These are phyloP conservation scores for Cokeromyces recurvatus DNA, from an alignment of 371 early-diverging fungal genomes.

Conservation along the genomic window DNA sequence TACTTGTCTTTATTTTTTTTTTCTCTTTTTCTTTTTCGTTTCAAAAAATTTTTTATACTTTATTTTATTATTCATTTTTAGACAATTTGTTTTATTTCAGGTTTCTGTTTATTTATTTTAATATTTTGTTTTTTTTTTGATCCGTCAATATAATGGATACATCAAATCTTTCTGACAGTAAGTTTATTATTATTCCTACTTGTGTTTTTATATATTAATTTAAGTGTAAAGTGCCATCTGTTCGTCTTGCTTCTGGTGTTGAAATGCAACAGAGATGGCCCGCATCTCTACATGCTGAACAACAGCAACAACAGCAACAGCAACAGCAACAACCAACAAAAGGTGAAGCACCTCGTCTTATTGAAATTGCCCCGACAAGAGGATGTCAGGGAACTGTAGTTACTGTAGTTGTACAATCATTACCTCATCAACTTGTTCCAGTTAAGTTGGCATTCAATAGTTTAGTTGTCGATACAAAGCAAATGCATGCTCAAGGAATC, in stretches of 20 bases:
- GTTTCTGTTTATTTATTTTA: neutral
- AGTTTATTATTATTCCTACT: neutral
- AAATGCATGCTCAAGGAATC: conserved; percentile 23
- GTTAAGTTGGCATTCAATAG: conserved; percentile 31
- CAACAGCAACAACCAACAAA: conserved; percentile 1
- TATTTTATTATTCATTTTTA: no score
- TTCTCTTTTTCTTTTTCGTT: no score
- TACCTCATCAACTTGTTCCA: conserved; percentile 7
- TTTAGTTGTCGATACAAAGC: conserved; percentile 30
- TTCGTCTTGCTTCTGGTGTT: conserved; percentile 19
- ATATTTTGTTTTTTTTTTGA: neutral
- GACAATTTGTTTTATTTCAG: no score
- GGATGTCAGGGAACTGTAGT: conserved; percentile 11
- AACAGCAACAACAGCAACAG: neutral
- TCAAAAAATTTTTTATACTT: neutral
- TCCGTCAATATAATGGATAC: neutral
- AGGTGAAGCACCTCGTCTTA: conserved; percentile 4
- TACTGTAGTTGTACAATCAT: conserved; percentile 10
- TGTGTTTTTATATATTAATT: neutral
- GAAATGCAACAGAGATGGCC: conserved; percentile 22
- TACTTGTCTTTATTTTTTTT: no score
- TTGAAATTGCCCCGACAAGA: conserved; percentile 8
- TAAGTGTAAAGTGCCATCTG: conserved; percentile 10
- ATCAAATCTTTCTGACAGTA: conserved; percentile 1
- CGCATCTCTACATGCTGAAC: neutral